Evolutionary conservation across 805 yeast species (phyloP), one percentile per base, ranked within the genome.

Genomic region (Ogataea siamensis): DNA sequence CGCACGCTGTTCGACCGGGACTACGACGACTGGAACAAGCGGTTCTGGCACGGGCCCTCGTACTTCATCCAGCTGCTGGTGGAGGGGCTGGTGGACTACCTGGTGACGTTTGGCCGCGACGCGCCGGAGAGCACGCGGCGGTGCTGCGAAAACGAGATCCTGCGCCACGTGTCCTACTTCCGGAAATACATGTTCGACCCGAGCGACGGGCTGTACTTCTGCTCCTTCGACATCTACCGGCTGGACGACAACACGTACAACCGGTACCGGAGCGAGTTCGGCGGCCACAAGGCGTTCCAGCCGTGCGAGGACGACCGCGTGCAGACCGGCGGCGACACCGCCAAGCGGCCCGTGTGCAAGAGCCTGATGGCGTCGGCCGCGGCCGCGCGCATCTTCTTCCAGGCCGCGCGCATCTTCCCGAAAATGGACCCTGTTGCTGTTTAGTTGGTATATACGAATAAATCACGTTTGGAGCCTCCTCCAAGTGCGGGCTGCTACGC

Each of bases 351-450:
- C 8, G 48, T 67, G 43, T 50, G 50, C 32, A 57, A 57, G 38
- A 67, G 70, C 4, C 62, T 81, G 53, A 79, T 81, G 68, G 82
- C 80, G 3, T 63, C 70, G 32, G 87, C 79, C 9, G 63, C 84
- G 7, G 87, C 87, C 8, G 86, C 87, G 3, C 69, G 86, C 51
- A 71, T 76, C 7, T 80, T 80, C 62, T 76, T 79, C 64, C 85
- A 80, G 58, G 80, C 76, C 23, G 84, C 83, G 3, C 66, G 86
- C 45, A 62, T 78, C 2, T 64, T 68, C 12, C 74, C 75, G 5
- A 54, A 60, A 25, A 50, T 62, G 52, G 51, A 47, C 29, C 54
- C 55, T 4, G 46, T 45, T 3, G n/a, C 27, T 7, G 42, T 42
- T 23, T 40, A 20, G 24, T n/a, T n/a, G n/a, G n/a, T n/a, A n/a